These are phyloP conservation scores for Monosporozyma solicola DNA, from an alignment of 805 yeast genomes.

Conservation along the genomic window DNA sequence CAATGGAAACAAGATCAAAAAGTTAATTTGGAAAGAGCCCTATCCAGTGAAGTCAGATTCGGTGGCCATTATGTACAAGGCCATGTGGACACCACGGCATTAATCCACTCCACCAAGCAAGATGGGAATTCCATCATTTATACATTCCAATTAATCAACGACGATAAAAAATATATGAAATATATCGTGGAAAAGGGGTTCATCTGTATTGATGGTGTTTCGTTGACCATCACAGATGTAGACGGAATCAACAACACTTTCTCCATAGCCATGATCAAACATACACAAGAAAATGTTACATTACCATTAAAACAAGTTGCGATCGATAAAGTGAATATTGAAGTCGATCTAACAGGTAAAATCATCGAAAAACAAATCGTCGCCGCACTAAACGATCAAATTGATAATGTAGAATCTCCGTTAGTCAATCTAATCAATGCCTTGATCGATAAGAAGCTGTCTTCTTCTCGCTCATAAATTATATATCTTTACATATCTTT, in stretches of 20 bases:
- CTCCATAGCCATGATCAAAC: constrained; percentile 83
- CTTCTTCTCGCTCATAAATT: background rate
- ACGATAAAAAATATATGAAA: constrained; percentile 45
- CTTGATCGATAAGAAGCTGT: background rate
- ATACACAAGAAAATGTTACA: constrained; percentile 76
- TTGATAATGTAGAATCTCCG: constrained; percentile 39
- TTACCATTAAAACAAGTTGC: constrained; percentile 58
- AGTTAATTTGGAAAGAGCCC: constrained; percentile 91
- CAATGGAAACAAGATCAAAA: constrained; percentile 44
- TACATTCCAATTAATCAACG: constrained; percentile 53
- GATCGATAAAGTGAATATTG: constrained; percentile 63
- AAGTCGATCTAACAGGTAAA: constrained; percentile 92
- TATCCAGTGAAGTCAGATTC: constrained; percentile 61
- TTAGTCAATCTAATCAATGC: constrained; percentile 29
- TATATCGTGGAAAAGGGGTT: constrained; percentile 95
- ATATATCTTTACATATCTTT: background rate
- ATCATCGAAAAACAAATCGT: constrained; percentile 79
- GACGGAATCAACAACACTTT: constrained; percentile 49
- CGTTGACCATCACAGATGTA: constrained; percentile 78
- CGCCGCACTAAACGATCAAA: constrained; percentile 45
- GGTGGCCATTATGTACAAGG: constrained; percentile 99
- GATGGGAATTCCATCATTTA: constrained; percentile 76
- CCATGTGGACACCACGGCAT: constrained; percentile 86
- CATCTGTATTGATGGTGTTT: constrained; percentile 86
- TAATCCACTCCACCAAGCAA: constrained; percentile 39